Conservation (phyloP, 202 grass and related monocot genomes). For the Bolboschoenoplectus hybrid region DNA sequence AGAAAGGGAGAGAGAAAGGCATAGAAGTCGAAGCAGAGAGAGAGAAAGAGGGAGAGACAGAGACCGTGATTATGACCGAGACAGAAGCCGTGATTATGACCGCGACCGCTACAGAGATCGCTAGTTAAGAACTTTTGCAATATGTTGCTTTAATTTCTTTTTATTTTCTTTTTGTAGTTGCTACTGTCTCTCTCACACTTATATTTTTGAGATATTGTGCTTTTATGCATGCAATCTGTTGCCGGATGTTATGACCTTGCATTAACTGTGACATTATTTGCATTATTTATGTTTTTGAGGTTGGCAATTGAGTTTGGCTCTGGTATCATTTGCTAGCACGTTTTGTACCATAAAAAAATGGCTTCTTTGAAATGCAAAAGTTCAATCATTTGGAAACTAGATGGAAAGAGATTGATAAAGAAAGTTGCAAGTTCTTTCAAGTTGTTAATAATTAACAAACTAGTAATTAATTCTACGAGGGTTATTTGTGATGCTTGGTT, state of each 20-base stretch:
- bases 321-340: background rate
- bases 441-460: too few relatives aligned
- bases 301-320: background rate
- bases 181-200: background rate
- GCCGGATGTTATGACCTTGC: background rate
- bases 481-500: too few relatives aligned
- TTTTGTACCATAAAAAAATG: background rate
- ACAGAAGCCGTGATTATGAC: constrained; percentile 43
- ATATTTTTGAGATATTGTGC: background rate
- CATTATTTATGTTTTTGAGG: background rate
- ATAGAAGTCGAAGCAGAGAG: constrained; percentile 49
- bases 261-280: background rate
- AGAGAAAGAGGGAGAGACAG: constrained; percentile 47
- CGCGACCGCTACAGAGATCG: constrained; percentile 44
- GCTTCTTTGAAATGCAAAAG: background rate
- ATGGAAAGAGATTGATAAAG: background rate
- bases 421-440: background rate
- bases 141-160: background rate
- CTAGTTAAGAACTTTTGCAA: constrained; percentile 18
- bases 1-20: constrained; percentile 47
- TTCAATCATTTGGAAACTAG: background rate
- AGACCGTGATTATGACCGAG: constrained; percentile 47
- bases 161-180: background rate
- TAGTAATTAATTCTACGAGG: too few relatives aligned
- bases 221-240: background rate